Evolutionary conservation across 169 alveolate genomes (phyloP).

Genomic region (Plasmodium coatneyi): DNA sequence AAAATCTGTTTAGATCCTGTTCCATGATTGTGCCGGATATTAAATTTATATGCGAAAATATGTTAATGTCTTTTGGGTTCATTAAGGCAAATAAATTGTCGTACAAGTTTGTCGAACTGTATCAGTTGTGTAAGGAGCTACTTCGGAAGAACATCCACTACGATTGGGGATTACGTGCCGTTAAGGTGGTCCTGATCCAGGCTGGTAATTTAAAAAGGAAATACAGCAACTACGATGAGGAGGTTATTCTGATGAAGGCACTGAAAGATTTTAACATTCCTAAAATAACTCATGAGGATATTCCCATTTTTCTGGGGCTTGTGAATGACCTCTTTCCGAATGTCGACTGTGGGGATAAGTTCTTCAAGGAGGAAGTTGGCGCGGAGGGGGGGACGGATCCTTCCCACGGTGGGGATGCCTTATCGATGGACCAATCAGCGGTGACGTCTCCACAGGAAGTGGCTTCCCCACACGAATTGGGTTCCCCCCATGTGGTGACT

Average conservation of each 20-base stretch:
- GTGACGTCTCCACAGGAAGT: not conserved
- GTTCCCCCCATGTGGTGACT: no score
- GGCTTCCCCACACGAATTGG: no score
- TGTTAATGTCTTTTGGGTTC: conserved; percentile 98
- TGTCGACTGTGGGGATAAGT: conserved; percentile 33
- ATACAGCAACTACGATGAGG: conserved; percentile 93
- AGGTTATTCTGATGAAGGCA: conserved; percentile 95
- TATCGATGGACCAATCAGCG: not conserved
- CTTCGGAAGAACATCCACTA: conserved; percentile 95
- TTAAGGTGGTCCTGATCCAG: conserved; percentile 95
- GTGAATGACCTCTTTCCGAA: conserved; percentile 96
- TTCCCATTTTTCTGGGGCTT: conserved; percentile 94
- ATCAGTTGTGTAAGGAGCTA: conserved; percentile 90
- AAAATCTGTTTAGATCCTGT: conserved; percentile 95
- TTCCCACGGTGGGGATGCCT: not conserved
- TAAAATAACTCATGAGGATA: conserved; percentile 92
- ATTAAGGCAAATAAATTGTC: conserved; percentile 93
- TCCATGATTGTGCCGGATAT: conserved; percentile 98
- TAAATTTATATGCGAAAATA: conserved; percentile 95
- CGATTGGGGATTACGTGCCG: conserved; percentile 98
- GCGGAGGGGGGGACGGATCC: not conserved
- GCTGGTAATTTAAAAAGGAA: conserved; percentile 97
- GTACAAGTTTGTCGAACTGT: conserved; percentile 94
- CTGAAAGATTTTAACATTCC: conserved; percentile 97
- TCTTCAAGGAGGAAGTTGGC: not conserved